Evolutionary conservation across 345 rosid species (phyloP).

Genomic region (Eutrema japonicum): DNA sequence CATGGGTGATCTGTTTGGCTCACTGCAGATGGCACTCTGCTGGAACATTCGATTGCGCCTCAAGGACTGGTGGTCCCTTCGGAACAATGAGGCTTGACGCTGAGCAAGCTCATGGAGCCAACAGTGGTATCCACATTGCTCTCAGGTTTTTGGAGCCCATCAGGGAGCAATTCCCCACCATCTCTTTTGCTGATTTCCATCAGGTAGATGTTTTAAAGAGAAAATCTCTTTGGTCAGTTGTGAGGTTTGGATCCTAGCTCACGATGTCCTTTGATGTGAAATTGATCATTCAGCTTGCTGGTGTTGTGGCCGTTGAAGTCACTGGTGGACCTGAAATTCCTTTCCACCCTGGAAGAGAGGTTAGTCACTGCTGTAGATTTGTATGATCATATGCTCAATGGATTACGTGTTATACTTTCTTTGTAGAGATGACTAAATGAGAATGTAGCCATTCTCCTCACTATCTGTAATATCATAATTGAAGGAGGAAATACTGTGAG

Average conservation of each 20-base stretch:
- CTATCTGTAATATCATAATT: neutral
- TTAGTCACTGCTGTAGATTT: conserved; percentile 38
- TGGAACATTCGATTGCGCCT: conserved; percentile 80
- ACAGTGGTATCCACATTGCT: conserved; percentile 85
- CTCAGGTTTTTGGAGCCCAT: conserved; percentile 84
- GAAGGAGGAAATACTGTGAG: neutral
- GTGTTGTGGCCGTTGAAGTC: conserved; percentile 89
- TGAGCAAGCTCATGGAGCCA: conserved; percentile 83
- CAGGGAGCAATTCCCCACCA: conserved; percentile 75
- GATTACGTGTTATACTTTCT: no score
- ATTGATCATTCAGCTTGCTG: conserved; percentile 62
- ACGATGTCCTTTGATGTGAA: neutral
- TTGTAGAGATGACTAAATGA: neutral
- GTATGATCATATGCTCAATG: neutral
- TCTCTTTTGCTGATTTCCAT: conserved; percentile 76
- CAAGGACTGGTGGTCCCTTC: conserved; percentile 91
- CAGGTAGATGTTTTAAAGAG: conserved; percentile 53
- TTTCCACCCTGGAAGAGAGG: conserved; percentile 97
- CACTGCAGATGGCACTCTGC: conserved; percentile 93
- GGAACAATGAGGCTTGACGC: conserved; percentile 77
- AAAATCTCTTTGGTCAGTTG: neutral
- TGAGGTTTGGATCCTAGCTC: conserved; percentile 11
- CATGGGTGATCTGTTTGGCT: conserved; percentile 4
- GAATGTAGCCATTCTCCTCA: neutral
- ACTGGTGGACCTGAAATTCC: conserved; percentile 98